Base-by-base conservation (phyloP, 1,139 yeast genomes). In the Taphrina sp. region DNA sequence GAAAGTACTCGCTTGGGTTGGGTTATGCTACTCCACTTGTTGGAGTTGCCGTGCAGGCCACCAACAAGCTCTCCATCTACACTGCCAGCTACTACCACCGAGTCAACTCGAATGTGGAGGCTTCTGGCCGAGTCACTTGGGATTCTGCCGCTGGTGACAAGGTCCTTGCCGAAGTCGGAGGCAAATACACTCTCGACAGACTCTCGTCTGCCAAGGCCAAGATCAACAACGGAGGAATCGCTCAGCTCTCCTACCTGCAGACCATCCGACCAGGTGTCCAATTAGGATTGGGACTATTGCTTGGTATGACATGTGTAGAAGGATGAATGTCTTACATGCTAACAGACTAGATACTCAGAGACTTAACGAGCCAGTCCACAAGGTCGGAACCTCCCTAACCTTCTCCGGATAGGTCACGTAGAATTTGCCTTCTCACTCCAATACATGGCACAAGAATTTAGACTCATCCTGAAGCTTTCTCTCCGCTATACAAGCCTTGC, bases 21-120 rank as follows among this genome's bases (percentile, higher is more conserved):
- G 98, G 97, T 70, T 92, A 87, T 85, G 77, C 87, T 69, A 87
- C 87, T 71, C 85, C 92, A 66, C 78, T 81, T 67, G 90, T 89
- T 82, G 79, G 95, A 62, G 82, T 92, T 65, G 89, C 96, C 62
- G 79, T 92, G 64, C 82, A 94, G 67, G 89, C 95, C 68, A 80
- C 94, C 71, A 82, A 85, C 78, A 88, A 89, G 82, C 80, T 90
- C 72, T 81, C 89, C 60, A 83, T 90, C 65, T 88, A 85, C 81
- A 79, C 96, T 59, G 96, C 96, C 67, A 92, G 96, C 66, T 89
- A 90, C 83, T 92, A 82, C 89, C 97, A 92, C 85, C 85, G 80
- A 75, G 95, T 92, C 64, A 81, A 89, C 66, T 86, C 94, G 64
- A 75, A 77, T 67, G 89, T 92, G 67, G 96, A 92, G 80, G 95